These are phyloP conservation scores for Paramecium sonneborni DNA, from an alignment of 73 alveolate genomes.

Conservation along the genomic window DNA sequence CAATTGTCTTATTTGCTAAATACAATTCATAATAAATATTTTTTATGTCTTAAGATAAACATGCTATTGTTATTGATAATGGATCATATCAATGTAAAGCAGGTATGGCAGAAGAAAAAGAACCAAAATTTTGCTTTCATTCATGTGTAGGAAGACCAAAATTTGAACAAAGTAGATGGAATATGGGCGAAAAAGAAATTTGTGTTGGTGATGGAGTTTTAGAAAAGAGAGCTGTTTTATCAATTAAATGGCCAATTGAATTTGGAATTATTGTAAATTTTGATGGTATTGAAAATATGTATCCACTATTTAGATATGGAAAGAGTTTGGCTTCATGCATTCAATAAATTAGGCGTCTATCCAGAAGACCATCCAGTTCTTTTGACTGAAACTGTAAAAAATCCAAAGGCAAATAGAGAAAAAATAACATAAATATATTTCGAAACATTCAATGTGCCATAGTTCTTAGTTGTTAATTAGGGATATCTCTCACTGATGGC, in stretches of 20 bases:
- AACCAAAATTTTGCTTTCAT: conserved; percentile 97
- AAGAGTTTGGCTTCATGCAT: conserved; percentile 95
- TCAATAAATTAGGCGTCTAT: conserved; percentile 88
- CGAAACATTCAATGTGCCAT: conserved; percentile 96
- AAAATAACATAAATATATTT: conserved; percentile 85
- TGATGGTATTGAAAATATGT: no score
- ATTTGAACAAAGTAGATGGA: conserved; percentile 95
- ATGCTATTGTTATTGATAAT: conserved; percentile 65
- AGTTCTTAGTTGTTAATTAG: conserved; percentile 89
- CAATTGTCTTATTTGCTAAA: no score
- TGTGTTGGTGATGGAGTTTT: conserved; percentile 99
- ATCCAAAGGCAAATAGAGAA: conserved; percentile 83
- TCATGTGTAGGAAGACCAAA: conserved; percentile 98
- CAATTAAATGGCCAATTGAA: conserved; percentile 92
- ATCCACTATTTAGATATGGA: no score
- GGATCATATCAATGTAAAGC: conserved; percentile 93
- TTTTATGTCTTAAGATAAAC: neutral
- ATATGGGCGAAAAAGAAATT: conserved; percentile 93
- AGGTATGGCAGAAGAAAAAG: conserved; percentile 97
- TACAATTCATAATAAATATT: no score
- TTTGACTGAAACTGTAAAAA: conserved; percentile 87
- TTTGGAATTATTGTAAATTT: conserved; percentile 89
- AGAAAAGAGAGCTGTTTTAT: conserved; percentile 94
- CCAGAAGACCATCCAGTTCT: conserved; percentile 91
- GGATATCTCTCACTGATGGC: conserved; percentile 93